phyloP scores from a whole-genome alignment of 2,329 filamentous ascomycete genomes.

The Cryphonectria naterciae region DNA sequence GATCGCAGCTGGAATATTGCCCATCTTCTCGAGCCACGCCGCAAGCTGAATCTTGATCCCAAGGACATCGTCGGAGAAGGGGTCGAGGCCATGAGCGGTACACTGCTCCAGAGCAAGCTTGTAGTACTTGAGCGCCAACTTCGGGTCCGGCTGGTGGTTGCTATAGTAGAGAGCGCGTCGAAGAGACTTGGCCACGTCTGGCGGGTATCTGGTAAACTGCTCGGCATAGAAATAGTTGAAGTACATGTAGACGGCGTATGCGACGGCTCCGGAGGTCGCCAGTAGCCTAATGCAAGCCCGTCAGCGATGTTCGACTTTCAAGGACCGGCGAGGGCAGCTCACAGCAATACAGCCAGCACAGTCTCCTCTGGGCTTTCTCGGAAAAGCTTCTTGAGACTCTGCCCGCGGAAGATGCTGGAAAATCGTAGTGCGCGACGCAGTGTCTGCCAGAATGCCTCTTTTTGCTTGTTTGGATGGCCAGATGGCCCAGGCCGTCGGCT shows the following conservation, averaged over 20 bases:
- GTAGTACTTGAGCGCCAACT: slow-evolving; percentile 82
- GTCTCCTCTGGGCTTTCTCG: slow-evolving; percentile 50
- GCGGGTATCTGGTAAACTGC: slow-evolving; percentile 64
- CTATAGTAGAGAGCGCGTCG: slow-evolving; percentile 87
- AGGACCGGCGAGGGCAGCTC: slow-evolving; percentile 30
- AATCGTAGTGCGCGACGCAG: slow-evolving; percentile 31
- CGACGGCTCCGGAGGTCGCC: slow-evolving; percentile 38
- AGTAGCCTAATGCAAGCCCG: slow-evolving; percentile 40
- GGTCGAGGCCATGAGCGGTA: slow-evolving; percentile 76
- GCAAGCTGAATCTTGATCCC: slow-evolving; percentile 86
- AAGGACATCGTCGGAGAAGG: slow-evolving; percentile 87
- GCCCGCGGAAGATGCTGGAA: slow-evolving; percentile 43
- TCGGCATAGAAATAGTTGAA: slow-evolving; percentile 59
- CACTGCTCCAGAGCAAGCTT: slow-evolving; percentile 76
- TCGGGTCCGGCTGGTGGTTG: slow-evolving; percentile 74
- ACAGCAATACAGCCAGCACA: slow-evolving; percentile 48
- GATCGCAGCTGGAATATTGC: slow-evolving; percentile 70
- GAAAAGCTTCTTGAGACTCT: slow-evolving; percentile 44
- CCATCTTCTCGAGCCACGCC: slow-evolving; percentile 73
- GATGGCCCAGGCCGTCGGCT: slow-evolving; percentile 6
- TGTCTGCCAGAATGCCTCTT: slow-evolving; percentile 14
- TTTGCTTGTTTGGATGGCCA: slow-evolving; percentile 9
- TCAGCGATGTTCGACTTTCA: slow-evolving; percentile 38
- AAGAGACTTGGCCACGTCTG: slow-evolving; percentile 75
- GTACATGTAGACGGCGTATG: slow-evolving; percentile 50